Base-by-base conservation (phyloP, 768 basidiomycete genomes). In the Panellus pusillus region DNA sequence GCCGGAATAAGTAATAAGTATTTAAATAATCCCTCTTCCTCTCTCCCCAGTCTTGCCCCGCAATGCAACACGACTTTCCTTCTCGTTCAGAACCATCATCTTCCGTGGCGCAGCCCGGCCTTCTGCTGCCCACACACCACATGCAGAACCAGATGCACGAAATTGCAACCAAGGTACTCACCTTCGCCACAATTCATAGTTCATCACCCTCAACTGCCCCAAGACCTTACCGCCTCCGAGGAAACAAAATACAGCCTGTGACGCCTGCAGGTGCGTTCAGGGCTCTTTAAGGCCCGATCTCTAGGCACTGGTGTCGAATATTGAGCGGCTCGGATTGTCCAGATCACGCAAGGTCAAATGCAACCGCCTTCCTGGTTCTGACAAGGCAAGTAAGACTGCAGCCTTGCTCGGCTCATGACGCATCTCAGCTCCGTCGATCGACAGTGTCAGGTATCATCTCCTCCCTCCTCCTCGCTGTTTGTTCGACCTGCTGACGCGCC, bases 161-260 rank as follows among this genome's bases (percentile, higher is more conserved):
- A 64, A 79, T 89, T 35, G 86, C 87, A 48, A 35, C 32, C 32
- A 35, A 35, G 32, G 14, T 14, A 24, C 32, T 35, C 8, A 35
- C 32, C 32, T 11, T 14, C 32, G 32, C 32, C 32, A 24, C 24
- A 24, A 24, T 24, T 6, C 24, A 24, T 24, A 6, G 24, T 24
- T 24, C 24, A 24, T 24, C 24, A 24, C 24, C 24, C 24, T 24
- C 24, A 24, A 24, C 24, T 24, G 24, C 24, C 24, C 24, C 3
- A 89, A 88, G 74, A 81, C 85, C 1, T 79, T 89, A 0, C 87
- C 91, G 1, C 88, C 89, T n/a, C 89, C 91, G 6, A 76, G 93
- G 52, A 93, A 92, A 68, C 93, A 94, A 72, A 95, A 95, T 67
- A 90, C 91, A 18, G 93, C 93, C 24, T 95, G 93, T 70, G 93